A percentile compares a stretch with the other conserved stretches of the same genome.
phyloP scores from a whole-genome alignment of 2,329 filamentous ascomycete species.

The Zymoseptoria brevis region DNA sequence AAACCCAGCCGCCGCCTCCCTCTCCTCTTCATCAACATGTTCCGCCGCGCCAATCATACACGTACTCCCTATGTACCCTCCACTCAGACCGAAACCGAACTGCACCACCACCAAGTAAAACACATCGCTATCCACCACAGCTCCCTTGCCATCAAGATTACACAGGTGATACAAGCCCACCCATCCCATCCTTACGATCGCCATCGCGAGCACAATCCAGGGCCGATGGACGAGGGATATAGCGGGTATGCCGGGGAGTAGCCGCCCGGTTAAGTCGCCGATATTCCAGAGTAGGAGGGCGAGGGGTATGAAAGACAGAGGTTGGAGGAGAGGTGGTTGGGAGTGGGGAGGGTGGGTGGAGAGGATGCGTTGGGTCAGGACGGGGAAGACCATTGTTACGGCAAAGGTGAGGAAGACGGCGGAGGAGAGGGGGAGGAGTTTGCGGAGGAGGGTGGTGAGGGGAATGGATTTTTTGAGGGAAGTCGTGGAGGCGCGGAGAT shows the following conservation, averaged over 20 bases:
- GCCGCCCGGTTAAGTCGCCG: slow-evolving; percentile 72
- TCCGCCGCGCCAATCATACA: slow-evolving; percentile 86
- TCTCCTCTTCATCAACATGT: slow-evolving; percentile 74
- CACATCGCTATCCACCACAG: slow-evolving; percentile 66
- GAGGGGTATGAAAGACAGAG: slow-evolving; percentile 76
- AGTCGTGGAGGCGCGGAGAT: slow-evolving; percentile 1
- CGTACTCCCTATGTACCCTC: slow-evolving; percentile 76
- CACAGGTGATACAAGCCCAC: slow-evolving; percentile 84
- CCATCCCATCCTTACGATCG: slow-evolving; percentile 59
- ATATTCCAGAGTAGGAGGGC: slow-evolving; percentile 90
- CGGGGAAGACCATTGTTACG: slow-evolving; percentile 89
- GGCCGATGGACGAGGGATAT: slow-evolving; percentile 55
- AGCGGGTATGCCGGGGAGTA: slow-evolving; percentile 54
- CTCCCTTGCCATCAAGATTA: slow-evolving; percentile 72
- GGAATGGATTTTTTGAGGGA: slow-evolving; percentile 34
- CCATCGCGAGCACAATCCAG: slow-evolving; percentile 56
- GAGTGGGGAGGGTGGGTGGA: slow-evolving; percentile 35
- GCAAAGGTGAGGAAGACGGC: slow-evolving; percentile 74
- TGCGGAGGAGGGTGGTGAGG: slow-evolving; percentile 61
- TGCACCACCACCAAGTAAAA: slow-evolving; percentile 86
- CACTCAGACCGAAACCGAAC: slow-evolving; percentile 72
- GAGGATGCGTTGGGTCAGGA: slow-evolving; percentile 60
- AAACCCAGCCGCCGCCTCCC: slow-evolving; percentile 83
- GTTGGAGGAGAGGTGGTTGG: slow-evolving; percentile 55
- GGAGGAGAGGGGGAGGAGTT: slow-evolving; percentile 70